Conservation (phyloP, 805 yeast species). For the Saturnispora serradocipensis region DNA sequence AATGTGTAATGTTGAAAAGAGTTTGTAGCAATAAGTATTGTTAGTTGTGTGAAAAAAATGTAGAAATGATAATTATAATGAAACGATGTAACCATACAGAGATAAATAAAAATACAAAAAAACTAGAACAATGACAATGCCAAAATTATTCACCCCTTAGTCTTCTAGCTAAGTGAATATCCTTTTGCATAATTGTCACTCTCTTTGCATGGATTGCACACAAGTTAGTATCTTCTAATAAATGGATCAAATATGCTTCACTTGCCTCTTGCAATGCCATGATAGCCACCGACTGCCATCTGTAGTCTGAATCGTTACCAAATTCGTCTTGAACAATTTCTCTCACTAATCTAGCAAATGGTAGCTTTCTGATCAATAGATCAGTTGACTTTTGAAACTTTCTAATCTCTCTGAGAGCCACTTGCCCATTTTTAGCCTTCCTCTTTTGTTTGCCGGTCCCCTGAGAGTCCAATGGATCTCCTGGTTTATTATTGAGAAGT, state of each 20-base stretch:
- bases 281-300: slow-evolving; percentile 76
- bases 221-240: slow-evolving; percentile 68
- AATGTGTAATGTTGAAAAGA: neutral
- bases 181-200: slow-evolving; percentile 81
- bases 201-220: slow-evolving; percentile 74
- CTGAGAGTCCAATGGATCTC: slow-evolving; percentile 32
- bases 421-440: slow-evolving; percentile 53
- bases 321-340: slow-evolving; percentile 59
- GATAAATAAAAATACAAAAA: neutral
- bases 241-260: slow-evolving; percentile 65
- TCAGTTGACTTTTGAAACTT: slow-evolving; percentile 62
- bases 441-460: slow-evolving; percentile 24
- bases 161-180: slow-evolving; percentile 71
- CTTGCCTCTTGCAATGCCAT: slow-evolving; percentile 75
- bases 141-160: slow-evolving; percentile 41
- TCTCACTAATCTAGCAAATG: slow-evolving; percentile 68
- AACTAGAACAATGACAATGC: neutral
- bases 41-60: neutral
- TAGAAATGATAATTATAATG: neutral
- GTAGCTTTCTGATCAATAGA: slow-evolving; percentile 57
- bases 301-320: slow-evolving; percentile 45
- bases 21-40: neutral
- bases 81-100: neutral
- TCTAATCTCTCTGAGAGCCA: slow-evolving; percentile 60
- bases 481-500: slow-evolving; percentile 41